These are phyloP conservation scores for Corinectria fuckeliana DNA, from an alignment of 2,329 filamentous ascomycete species.

Conservation along the genomic window DNA sequence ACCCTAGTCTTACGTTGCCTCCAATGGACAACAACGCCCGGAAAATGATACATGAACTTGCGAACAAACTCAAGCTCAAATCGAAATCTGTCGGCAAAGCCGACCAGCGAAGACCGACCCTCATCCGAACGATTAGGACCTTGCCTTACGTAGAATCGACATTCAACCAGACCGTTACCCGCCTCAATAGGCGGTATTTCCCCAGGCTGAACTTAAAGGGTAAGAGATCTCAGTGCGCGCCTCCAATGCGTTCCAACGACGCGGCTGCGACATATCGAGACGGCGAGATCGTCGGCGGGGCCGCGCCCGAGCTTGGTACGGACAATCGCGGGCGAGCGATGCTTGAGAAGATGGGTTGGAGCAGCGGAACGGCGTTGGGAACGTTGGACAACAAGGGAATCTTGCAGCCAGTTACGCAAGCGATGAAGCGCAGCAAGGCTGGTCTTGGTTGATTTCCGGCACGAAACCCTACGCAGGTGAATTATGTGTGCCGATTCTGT, in stretches of 20 bases:
- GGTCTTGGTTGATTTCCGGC: slow-evolving; percentile 68
- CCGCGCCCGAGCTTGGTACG: slow-evolving; percentile 80
- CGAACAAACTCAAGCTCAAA: slow-evolving; percentile 75
- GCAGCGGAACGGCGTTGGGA: slow-evolving; percentile 82
- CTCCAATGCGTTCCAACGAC: slow-evolving; percentile 29
- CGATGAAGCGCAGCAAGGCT: slow-evolving; percentile 85
- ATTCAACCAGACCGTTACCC: slow-evolving; percentile 49
- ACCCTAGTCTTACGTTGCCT: slow-evolving; percentile 71
- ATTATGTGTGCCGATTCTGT: no score
- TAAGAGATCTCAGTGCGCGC: slow-evolving; percentile 43
- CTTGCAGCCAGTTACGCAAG: slow-evolving; percentile 81
- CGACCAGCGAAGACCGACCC: slow-evolving; percentile 73
- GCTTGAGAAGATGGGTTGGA: slow-evolving; percentile 98
- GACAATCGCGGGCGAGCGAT: slow-evolving; percentile 86
- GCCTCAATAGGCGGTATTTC: slow-evolving; percentile 60
- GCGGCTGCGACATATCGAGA: slow-evolving; percentile 67
- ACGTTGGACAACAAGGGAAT: slow-evolving; percentile 86
- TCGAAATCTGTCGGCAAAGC: slow-evolving; percentile 84
- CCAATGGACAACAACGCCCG: slow-evolving; percentile 83
- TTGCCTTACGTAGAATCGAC: slow-evolving; percentile 62
- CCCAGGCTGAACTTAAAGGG: slow-evolving; percentile 55
- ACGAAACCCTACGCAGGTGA: no score
- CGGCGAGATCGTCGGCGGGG: slow-evolving; percentile 86
- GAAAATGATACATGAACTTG: slow-evolving; percentile 81
- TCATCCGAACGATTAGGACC: slow-evolving; percentile 77